Percentiles rank a stretch among this genome's conserved stretches.
Conservation (phyloP, 2,329 filamentous ascomycete genomes). For the Botrytis elliptica region DNA sequence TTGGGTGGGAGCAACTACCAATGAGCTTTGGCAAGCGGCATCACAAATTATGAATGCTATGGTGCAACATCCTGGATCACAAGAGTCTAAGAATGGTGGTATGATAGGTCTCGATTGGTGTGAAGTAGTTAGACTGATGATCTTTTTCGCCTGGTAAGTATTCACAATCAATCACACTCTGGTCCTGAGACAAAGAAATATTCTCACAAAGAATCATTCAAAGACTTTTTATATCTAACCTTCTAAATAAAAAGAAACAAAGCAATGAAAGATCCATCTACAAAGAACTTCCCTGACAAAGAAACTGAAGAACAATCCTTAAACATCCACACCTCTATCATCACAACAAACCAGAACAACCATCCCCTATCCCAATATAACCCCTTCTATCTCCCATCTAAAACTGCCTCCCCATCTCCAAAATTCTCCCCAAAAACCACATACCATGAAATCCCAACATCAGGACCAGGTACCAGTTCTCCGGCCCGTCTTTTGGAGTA, state of each 20-base stretch:
- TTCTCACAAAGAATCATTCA: not conserved
- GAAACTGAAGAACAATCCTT: not conserved
- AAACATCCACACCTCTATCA: rapidly evolving
- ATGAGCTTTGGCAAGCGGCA: too few relatives aligned
- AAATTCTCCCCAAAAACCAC: not conserved
- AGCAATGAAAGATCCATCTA: rapidly evolving
- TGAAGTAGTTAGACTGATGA: too few relatives aligned
- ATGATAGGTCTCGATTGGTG: too few relatives aligned
- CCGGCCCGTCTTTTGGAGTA: not conserved
- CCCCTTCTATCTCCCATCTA: too few relatives aligned
- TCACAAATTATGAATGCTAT: too few relatives aligned
- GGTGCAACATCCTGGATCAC: too few relatives aligned
- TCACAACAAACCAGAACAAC: not conserved
- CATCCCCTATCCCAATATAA: not conserved
- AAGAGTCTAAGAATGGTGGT: not conserved
- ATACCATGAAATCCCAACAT: not conserved
- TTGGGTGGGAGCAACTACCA: too few relatives aligned
- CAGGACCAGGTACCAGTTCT: not conserved
- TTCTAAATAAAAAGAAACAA: too few relatives aligned
- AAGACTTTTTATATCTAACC: too few relatives aligned
- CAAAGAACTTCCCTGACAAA: not conserved
- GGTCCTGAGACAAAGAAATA: not conserved
- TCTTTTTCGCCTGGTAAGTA: too few relatives aligned
- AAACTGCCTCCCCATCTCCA: not conserved
- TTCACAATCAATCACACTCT: not conserved